phyloP scores from a whole-genome alignment of 768 basidiomycete genomes.

The Boletus vermiculosoides region DNA sequence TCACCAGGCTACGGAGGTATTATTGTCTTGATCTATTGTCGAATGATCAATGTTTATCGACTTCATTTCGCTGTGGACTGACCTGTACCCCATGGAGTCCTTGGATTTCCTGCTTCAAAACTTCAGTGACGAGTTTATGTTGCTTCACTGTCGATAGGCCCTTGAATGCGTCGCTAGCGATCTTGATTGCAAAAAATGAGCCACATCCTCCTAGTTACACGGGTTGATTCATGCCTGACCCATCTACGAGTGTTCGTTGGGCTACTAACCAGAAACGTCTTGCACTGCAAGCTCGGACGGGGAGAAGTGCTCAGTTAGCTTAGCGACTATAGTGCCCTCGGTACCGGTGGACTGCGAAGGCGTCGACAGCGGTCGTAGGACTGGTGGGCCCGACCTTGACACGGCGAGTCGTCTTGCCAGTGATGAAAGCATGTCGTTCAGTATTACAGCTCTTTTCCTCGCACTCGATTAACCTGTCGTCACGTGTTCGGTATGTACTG shows the following conservation, averaged over 20 bases:
- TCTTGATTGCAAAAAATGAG: constrained; percentile 91
- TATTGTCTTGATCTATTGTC: constrained; percentile 43
- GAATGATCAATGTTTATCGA: constrained; percentile 6
- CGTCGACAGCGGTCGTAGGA: constrained; percentile 32
- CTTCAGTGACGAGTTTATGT: constrained; percentile 84
- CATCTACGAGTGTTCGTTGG: not conserved
- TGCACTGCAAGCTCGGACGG: constrained; percentile 82
- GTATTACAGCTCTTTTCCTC: too few relatives aligned
- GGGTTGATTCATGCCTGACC: constrained; percentile 3
- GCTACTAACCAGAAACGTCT: constrained; percentile 86
- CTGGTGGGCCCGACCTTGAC: constrained; percentile 17
- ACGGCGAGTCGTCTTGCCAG: constrained; percentile 36
- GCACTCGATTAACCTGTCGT: not conserved
- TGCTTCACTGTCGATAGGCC: constrained; percentile 89
- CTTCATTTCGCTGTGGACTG: constrained; percentile 21
- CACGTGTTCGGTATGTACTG: constrained; percentile 15
- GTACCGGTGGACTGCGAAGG: constrained; percentile 32
- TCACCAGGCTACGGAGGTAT: constrained; percentile 24
- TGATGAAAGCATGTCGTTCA: constrained; percentile 19
- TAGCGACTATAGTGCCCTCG: constrained; percentile 60
- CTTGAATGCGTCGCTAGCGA: constrained; percentile 82
- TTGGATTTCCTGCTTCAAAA: constrained; percentile 84
- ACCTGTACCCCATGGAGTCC: constrained; percentile 95
- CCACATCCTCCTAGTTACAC: constrained; percentile 82
- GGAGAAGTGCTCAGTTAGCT: constrained; percentile 71